These are phyloP conservation scores for Candida coquimbonensis DNA, from an alignment of 805 yeast species.

Conservation along the genomic window DNA sequence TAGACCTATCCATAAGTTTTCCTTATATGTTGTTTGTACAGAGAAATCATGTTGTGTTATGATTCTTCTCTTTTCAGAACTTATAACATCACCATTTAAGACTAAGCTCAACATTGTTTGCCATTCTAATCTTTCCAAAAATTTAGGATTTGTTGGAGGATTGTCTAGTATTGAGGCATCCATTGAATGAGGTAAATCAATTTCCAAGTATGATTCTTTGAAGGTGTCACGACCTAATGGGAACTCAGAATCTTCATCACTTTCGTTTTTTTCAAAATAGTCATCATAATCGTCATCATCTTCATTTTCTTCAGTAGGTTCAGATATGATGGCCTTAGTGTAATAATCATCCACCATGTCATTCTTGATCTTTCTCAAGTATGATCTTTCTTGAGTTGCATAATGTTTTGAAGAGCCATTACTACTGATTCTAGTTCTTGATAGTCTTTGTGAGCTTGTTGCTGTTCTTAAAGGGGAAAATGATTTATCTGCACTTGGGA, in stretches of 20 bases:
- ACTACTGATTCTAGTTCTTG: slow-evolving; percentile 12
- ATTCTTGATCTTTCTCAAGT: slow-evolving; percentile 54
- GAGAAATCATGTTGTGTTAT: slow-evolving; percentile 46
- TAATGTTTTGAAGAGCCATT: slow-evolving; percentile 12
- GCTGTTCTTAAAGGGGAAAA: slow-evolving; percentile 23
- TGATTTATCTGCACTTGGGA: slow-evolving; percentile 14
- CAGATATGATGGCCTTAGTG: slow-evolving; percentile 53
- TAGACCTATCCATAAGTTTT: slow-evolving; percentile 82
- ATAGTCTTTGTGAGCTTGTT: slow-evolving; percentile 13
- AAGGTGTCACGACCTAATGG: slow-evolving; percentile 12
- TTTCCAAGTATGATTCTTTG: slow-evolving; percentile 38
- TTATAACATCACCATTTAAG: slow-evolving; percentile 89
- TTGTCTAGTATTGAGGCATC: slow-evolving; percentile 15
- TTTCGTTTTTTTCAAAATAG: slow-evolving; percentile 13
- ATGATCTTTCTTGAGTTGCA: slow-evolving; percentile 55
- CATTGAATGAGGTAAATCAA: slow-evolving; percentile 33
- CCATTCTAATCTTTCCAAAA: slow-evolving; percentile 86
- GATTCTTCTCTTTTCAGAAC: slow-evolving; percentile 78
- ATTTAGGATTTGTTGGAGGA: slow-evolving; percentile 28
- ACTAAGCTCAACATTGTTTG: slow-evolving; percentile 89
- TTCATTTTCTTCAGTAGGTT: slow-evolving; percentile 26
- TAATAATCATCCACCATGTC: slow-evolving; percentile 64
- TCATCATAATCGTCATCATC: slow-evolving; percentile 28
- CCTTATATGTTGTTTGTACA: slow-evolving; percentile 49
- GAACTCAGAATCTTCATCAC: slow-evolving; percentile 6